Conservation (phyloP, 805 yeast species). For the Saccharomycopsis guyanensis region DNA sequence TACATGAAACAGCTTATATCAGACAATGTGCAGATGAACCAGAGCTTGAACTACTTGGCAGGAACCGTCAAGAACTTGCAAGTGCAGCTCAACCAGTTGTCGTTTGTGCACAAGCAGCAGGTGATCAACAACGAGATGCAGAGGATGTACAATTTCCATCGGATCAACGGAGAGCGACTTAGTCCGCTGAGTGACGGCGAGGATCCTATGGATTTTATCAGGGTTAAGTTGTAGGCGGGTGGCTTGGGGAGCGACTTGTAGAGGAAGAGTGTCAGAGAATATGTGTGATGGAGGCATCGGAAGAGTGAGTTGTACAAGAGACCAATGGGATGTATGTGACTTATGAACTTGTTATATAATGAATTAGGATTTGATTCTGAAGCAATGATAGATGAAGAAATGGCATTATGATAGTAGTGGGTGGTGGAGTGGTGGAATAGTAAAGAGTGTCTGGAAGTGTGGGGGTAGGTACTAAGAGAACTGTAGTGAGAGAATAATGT, state of each 20-base stretch:
- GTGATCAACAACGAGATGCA: slow-evolving; percentile 1
- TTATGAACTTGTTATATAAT: no score
- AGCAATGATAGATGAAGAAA: no score
- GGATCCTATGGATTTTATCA: neutral
- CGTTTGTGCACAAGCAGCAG: slow-evolving; percentile 11
- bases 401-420: no score
- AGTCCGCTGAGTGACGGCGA: slow-evolving; percentile 6
- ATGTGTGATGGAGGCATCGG: no score
- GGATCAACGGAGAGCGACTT: neutral
- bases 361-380: no score
- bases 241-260: no score
- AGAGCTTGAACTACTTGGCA: slow-evolving; percentile 1
- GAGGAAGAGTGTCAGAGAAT: slow-evolving; percentile 3
- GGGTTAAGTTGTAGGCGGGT: neutral
- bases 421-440: no score
- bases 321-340: no score
- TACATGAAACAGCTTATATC: slow-evolving; percentile 7
- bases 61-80: slow-evolving; percentile 4
- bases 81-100: slow-evolving; percentile 10
- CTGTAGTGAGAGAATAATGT: no score
- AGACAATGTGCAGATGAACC: slow-evolving; percentile 6
- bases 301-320: neutral
- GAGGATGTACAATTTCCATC: slow-evolving; percentile 7
- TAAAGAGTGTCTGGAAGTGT: no score
- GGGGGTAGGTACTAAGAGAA: no score